Evolutionary conservation across 1,284 basidiomycete species (phyloP).

Genomic region (Athelia psychrophila): DNA sequence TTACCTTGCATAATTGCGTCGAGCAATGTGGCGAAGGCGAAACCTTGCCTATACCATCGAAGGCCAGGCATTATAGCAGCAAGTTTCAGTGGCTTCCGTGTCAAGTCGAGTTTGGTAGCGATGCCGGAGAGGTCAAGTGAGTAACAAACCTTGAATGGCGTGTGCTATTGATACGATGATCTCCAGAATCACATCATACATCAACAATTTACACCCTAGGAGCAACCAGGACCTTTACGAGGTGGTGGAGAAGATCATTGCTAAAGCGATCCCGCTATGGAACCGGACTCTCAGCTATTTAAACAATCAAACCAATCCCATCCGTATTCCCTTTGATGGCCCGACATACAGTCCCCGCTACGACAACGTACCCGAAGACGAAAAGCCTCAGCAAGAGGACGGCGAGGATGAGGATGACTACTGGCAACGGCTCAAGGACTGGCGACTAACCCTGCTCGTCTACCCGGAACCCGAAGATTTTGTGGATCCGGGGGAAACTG

Average conservation of each 20-base stretch:
- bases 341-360: too few species aligned
- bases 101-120: slow-evolving; percentile 24
- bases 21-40: neutral
- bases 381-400: neutral
- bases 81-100: slow-evolving; percentile 32
- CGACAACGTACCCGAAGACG: neutral
- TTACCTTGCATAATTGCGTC: neutral
- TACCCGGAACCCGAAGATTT: neutral
- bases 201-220: slow-evolving; percentile 26
- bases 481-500: neutral
- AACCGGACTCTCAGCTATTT: slow-evolving; percentile 12
- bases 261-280: slow-evolving; percentile 12
- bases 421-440: slow-evolving; percentile 7
- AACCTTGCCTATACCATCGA: neutral
- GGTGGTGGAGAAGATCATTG: slow-evolving; percentile 12
- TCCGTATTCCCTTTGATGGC: neutral
- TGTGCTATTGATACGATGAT: too few species aligned
- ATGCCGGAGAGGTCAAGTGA: slow-evolving; percentile 13
- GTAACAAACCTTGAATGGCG: neutral
- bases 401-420: slow-evolving; percentile 1
- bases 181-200: slow-evolving; percentile 18
- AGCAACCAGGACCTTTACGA: slow-evolving; percentile 7
- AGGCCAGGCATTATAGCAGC: neutral
- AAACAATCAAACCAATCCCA: neutral
- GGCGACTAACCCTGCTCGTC: slow-evolving; percentile 13